Conservation (phyloP, 495 filamentous ascomycete genomes). For the Articulospora tetracladia region DNA sequence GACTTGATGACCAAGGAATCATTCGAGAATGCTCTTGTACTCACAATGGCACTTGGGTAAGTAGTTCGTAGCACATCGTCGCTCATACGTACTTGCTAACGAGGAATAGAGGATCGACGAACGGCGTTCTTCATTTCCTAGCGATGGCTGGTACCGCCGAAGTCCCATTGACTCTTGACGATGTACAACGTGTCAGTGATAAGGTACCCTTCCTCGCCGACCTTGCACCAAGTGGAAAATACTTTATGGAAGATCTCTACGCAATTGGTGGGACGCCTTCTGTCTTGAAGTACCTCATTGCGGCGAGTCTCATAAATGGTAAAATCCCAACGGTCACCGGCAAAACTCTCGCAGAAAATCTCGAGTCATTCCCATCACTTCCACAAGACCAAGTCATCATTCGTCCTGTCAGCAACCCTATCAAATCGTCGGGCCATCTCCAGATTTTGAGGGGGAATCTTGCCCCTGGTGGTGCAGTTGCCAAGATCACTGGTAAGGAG, state of each 20-base stretch:
- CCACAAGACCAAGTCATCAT: conserved; percentile 82
- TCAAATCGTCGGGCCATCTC: conserved; percentile 85
- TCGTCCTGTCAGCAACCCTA: conserved; percentile 74
- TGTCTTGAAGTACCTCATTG: conserved; percentile 88
- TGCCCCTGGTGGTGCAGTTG: conserved; percentile 86
- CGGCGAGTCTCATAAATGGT: conserved; percentile 77
- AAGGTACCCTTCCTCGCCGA: conserved; percentile 94
- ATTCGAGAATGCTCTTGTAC: conserved; percentile 89
- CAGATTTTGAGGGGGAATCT: conserved; percentile 89
- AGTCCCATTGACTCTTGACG: conserved; percentile 78
- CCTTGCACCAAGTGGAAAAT: conserved; percentile 80
- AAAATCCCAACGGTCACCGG: conserved; percentile 88
- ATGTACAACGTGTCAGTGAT: conserved; percentile 82
- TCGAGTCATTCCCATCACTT: conserved; percentile 74
- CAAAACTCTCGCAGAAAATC: conserved; percentile 84
- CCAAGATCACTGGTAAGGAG: conserved; percentile 98
- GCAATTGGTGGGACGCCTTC: conserved; percentile 87
- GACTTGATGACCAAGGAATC: conserved; percentile 80
- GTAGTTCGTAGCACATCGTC: neutral
- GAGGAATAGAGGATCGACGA: conserved; percentile 63
- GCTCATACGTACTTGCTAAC: conserved; percentile 3
- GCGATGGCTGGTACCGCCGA: conserved; percentile 92
- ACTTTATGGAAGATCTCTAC: conserved; percentile 95
- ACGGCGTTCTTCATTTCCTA: conserved; percentile 90
- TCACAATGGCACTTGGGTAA: conserved; percentile 83